Percentiles rank a stretch among this genome's conserved stretches.
These are phyloP conservation scores for Oxyria digyna DNA, from an alignment of 148 eudicot species.

Conservation along the genomic window DNA sequence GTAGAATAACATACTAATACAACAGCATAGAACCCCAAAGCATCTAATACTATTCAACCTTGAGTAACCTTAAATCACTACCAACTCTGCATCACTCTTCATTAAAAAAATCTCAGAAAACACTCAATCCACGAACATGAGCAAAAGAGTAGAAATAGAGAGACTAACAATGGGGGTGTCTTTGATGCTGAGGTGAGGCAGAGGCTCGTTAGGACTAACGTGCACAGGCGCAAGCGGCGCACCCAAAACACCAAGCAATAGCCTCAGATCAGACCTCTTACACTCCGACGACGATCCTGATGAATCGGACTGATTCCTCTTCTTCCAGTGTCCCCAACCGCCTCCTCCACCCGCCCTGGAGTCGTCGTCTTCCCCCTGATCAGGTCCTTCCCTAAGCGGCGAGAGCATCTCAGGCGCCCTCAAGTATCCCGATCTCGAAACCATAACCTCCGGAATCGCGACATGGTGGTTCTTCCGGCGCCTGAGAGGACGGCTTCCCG, in stretches of 20 bases:
- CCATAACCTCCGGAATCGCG: slow-evolving; percentile 18
- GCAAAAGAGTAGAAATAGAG: background rate
- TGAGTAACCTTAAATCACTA: background rate
- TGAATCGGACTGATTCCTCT: slow-evolving; percentile 20
- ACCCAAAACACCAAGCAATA: slow-evolving; percentile 80
- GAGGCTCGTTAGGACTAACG: slow-evolving; percentile 46
- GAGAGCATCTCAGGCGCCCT: slow-evolving; percentile 41
- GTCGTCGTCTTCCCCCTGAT: slow-evolving; percentile 39
- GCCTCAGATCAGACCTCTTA: slow-evolving; percentile 71
- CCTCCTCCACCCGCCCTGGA: slow-evolving; percentile 27
- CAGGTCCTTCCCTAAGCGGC: slow-evolving; percentile 76
- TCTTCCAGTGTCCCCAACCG: slow-evolving; percentile 35
- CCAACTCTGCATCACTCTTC: background rate
- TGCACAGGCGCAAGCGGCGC: slow-evolving; percentile 94
- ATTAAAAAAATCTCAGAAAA: background rate
- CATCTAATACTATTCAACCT: background rate
- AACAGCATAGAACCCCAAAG: background rate
- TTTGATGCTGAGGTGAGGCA: slow-evolving; percentile 74
- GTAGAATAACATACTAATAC: background rate
- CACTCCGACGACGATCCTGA: slow-evolving; percentile 9
- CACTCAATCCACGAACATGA: background rate
- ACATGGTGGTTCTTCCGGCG: slow-evolving; percentile 8
- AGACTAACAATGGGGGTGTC: slow-evolving; percentile 83
- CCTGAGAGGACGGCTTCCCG: slow-evolving; percentile 29
- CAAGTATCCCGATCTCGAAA: slow-evolving; percentile 37